phyloP scores from a whole-genome alignment of 2,329 filamentous ascomycete genomes.

The Fusarium sp. region DNA sequence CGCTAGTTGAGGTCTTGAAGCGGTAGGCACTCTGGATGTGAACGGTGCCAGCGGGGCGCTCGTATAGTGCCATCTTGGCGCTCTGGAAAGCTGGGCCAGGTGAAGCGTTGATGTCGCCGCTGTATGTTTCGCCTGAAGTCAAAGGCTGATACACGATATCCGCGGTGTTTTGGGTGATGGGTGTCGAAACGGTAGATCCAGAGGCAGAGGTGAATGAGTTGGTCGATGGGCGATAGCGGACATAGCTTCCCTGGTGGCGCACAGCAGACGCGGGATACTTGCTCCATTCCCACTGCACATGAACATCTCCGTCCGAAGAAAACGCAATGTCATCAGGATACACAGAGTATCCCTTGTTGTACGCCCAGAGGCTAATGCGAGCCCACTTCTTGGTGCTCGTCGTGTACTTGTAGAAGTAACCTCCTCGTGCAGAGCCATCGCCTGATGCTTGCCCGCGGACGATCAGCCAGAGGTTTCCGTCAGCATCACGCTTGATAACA shows the following conservation, averaged over 20 bases:
- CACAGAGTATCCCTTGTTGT: slow-evolving; percentile 35
- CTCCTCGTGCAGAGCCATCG: slow-evolving; percentile 2
- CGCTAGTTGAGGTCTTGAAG: background rate
- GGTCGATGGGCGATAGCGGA: slow-evolving; percentile 36
- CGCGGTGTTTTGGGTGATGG: slow-evolving; percentile 8
- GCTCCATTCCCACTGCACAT: slow-evolving; percentile 42
- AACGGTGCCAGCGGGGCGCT: background rate
- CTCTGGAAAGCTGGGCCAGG: slow-evolving; percentile 10
- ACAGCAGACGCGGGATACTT: slow-evolving; percentile 39
- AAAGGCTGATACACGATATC: slow-evolving; percentile 23
- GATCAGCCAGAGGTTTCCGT: slow-evolving; percentile 12
- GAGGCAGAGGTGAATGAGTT: slow-evolving; percentile 26
- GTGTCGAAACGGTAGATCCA: background rate
- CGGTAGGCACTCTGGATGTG: slow-evolving; percentile 12
- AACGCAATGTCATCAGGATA: slow-evolving; percentile 41
- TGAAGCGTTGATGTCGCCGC: slow-evolving; percentile 3
- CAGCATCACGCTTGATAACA: slow-evolving; percentile 12
- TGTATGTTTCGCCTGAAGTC: slow-evolving; percentile 33
- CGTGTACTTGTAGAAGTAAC: slow-evolving; percentile 22
- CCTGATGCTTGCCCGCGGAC: slow-evolving; percentile 12
- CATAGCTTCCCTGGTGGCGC: slow-evolving; percentile 40
- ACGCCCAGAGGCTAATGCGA: slow-evolving; percentile 21
- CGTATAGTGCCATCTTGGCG: slow-evolving; percentile 11
- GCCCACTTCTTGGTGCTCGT: background rate
- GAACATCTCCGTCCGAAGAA: slow-evolving; percentile 39